phyloP scores from a whole-genome alignment of 2,329 filamentous ascomycete species.

The Talaromyces marneffei region DNA sequence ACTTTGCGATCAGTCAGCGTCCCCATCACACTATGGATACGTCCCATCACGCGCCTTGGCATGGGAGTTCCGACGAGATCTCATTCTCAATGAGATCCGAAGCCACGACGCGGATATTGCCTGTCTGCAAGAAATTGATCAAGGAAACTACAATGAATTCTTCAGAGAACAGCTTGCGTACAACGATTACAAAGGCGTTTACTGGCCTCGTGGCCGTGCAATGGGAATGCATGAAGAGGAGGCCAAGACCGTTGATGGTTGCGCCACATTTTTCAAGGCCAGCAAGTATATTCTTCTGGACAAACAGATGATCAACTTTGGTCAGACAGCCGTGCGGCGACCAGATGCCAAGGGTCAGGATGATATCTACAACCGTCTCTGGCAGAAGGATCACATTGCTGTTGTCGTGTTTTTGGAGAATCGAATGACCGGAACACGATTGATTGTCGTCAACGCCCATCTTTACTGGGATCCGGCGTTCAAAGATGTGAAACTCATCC shows the following conservation, averaged over 20 bases:
- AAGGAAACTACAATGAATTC: constrained; percentile 84
- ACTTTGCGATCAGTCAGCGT: constrained; percentile 89
- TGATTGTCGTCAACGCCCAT: constrained; percentile 92
- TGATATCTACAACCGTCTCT: constrained; percentile 96
- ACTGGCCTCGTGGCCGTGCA: constrained; percentile 83
- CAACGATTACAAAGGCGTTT: constrained; percentile 87
- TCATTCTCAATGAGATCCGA: constrained; percentile 76
- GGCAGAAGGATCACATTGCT: constrained; percentile 97
- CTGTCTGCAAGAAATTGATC: constrained; percentile 88
- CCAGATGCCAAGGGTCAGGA: constrained; percentile 96
- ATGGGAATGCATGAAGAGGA: constrained; percentile 90
- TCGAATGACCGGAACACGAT: constrained; percentile 75
- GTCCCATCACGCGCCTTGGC: constrained; percentile 72
- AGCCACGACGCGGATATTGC: constrained; percentile 80
- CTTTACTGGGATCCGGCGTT: constrained; percentile 89
- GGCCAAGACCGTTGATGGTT: constrained; percentile 85
- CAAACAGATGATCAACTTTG: constrained; percentile 90
- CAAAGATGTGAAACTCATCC: constrained; percentile 92
- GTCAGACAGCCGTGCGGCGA: constrained; percentile 83
- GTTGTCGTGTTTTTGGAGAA: constrained; percentile 92
- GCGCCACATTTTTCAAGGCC: constrained; percentile 92
- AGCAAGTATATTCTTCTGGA: constrained; percentile 92
- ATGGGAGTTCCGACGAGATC: constrained; percentile 80
- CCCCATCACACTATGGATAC: constrained; percentile 79
- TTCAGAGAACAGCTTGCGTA: constrained; percentile 82